Evolutionary conservation across 345 rosid species (phyloP).

Genomic region (Cardamine chenopodiifolia): DNA sequence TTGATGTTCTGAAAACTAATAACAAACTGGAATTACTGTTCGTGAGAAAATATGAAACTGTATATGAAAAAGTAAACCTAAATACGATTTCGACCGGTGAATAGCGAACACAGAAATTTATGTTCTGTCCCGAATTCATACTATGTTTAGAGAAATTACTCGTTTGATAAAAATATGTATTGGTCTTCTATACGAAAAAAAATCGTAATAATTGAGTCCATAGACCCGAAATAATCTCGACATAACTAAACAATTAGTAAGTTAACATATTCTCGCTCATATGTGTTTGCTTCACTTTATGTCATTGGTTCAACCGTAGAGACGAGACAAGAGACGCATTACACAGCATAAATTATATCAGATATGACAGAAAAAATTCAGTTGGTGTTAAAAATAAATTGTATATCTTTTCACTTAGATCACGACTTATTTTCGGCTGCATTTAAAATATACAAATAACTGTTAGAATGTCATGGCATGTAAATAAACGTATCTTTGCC

Average conservation of each 20-base stretch:
- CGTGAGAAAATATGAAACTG: neutral
- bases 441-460: neutral
- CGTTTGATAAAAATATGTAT: neutral
- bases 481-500: neutral
- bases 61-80: neutral
- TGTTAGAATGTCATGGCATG: neutral
- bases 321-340: neutral
- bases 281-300: neutral
- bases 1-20: neutral
- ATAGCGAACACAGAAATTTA: neutral
- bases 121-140: neutral
- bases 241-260: neutral
- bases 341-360: neutral
- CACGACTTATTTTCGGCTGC: neutral
- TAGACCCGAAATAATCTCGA: neutral
- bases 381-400: neutral
- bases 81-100: neutral
- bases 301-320: neutral
- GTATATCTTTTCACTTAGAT: neutral
- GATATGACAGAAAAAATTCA: neutral
- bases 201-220: neutral
- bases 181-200: neutral
- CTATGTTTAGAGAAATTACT: neutral
- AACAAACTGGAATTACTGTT: neutral
- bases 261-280: too few species aligned